Percentiles rank a stretch among this genome's conserved stretches.
phyloP scores from a whole-genome alignment of 2,329 filamentous ascomycete species.

The Fusarium circinatum region DNA sequence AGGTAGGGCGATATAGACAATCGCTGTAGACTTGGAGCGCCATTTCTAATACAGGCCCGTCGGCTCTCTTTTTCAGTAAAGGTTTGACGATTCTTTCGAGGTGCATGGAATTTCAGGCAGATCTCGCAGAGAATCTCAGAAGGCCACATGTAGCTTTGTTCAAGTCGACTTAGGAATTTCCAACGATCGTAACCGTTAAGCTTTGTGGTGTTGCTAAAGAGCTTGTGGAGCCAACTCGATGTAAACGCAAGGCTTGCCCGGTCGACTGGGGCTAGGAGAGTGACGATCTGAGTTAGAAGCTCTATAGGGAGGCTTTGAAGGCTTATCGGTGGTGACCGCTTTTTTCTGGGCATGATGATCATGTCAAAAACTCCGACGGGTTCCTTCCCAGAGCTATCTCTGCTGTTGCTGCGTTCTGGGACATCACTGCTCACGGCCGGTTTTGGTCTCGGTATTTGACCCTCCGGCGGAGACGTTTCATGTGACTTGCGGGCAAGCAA shows the following conservation, averaged over 20 bases:
- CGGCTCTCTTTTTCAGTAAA: neutral
- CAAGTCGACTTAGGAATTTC: neutral
- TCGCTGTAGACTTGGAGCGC: neutral
- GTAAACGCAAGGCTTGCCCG: neutral
- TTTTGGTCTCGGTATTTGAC: too few species aligned
- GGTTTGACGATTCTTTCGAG: neutral
- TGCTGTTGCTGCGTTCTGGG: neutral
- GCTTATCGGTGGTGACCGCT: fast-evolving
- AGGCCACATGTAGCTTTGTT: neutral
- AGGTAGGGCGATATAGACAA: neutral
- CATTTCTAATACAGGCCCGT: neutral
- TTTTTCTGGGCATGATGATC: neutral
- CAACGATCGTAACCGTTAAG: neutral
- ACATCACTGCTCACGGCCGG: fast-evolving
- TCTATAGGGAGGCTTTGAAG: neutral
- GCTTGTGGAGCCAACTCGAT: neutral
- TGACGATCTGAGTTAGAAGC: neutral
- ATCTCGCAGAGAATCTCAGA: neutral
- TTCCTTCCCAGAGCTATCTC: neutral
- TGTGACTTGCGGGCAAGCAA: neutral
- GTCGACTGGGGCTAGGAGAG: neutral
- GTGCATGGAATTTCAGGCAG: neutral
- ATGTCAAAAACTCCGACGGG: fast-evolving
- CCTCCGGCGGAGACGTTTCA: neutral
- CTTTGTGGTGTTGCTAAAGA: neutral